Percentiles rank a stretch among this genome's conserved stretches.
Conservation (phyloP, 2,329 filamentous ascomycete genomes). For the Fusarium humuli region DNA sequence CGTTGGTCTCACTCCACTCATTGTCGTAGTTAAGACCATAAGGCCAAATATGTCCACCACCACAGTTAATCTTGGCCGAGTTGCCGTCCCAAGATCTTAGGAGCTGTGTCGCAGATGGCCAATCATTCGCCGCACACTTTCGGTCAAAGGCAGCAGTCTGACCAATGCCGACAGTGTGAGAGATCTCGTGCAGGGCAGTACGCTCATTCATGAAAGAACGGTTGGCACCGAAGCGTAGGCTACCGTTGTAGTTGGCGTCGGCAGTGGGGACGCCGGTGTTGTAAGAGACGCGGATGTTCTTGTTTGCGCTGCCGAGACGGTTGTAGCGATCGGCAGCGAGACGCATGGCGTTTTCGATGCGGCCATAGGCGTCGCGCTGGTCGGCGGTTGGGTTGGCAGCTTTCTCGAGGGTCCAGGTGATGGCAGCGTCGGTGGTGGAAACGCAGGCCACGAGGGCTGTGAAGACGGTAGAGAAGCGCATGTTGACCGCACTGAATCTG, state of each 20-base stretch:
- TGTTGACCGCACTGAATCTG: conserved; percentile 13
- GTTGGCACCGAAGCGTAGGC: conserved; percentile 60
- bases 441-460: conserved; percentile 47
- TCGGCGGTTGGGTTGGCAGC: conserved; percentile 56
- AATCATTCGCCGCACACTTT: conserved; percentile 55
- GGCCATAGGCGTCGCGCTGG: conserved; percentile 57
- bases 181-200: conserved; percentile 61
- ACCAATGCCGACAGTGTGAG: conserved; percentile 61
- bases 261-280: conserved; percentile 58
- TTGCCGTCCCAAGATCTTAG: conserved; percentile 56
- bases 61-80: conserved; percentile 53
- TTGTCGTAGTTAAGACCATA: conserved; percentile 58
- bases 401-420: conserved; percentile 55
- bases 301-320: conserved; percentile 50
- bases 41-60: conserved; percentile 56
- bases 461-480: conserved; percentile 51
- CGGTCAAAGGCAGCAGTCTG: conserved; percentile 56
- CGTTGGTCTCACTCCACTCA: conserved; percentile 60
- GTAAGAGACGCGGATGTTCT: conserved; percentile 56
- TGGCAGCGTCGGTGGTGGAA: conserved; percentile 51
- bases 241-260: conserved; percentile 59
- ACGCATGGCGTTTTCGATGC: conserved; percentile 58
- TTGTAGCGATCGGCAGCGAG: conserved; percentile 56
- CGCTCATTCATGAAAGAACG: conserved; percentile 61
- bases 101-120: conserved; percentile 56